These are phyloP conservation scores for Nothopassalora personata DNA, from an alignment of 2,329 filamentous ascomycete genomes.

Conservation along the genomic window DNA sequence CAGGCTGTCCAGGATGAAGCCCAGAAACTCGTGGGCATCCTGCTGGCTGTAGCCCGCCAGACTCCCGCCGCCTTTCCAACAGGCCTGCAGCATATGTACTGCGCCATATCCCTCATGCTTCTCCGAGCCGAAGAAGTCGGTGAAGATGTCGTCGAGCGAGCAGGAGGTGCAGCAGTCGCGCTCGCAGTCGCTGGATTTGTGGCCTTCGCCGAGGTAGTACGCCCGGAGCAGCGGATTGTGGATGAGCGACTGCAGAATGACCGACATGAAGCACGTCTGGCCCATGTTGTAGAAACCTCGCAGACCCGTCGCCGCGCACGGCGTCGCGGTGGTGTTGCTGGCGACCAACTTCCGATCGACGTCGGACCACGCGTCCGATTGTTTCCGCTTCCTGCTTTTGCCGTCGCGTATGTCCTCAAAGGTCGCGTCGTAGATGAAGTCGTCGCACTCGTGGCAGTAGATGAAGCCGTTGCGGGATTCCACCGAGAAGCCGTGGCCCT, in stretches of 20 bases:
- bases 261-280: slow-evolving; percentile 98
- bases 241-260: slow-evolving; percentile 86
- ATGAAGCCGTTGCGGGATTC: slow-evolving; percentile 70
- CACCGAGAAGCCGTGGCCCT: slow-evolving; percentile 69
- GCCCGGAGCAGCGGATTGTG: slow-evolving; percentile 89
- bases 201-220: slow-evolving; percentile 87
- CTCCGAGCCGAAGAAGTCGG: slow-evolving; percentile 62
- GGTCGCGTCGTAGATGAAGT: slow-evolving; percentile 77
- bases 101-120: slow-evolving; percentile 86
- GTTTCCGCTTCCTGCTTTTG: slow-evolving; percentile 61
- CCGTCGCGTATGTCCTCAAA: slow-evolving; percentile 65
- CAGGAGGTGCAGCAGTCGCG: slow-evolving; percentile 54
- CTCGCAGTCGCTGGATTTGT: slow-evolving; percentile 70
- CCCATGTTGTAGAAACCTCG: slow-evolving; percentile 95
- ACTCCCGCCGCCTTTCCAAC: slow-evolving; percentile 71
- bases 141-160: slow-evolving; percentile 58
- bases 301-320: slow-evolving; percentile 80
- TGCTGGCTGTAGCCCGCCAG: slow-evolving; percentile 86
- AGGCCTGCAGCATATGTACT: slow-evolving; percentile 79
- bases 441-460: slow-evolving; percentile 76
- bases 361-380: slow-evolving; percentile 39
- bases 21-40: slow-evolving; percentile 95
- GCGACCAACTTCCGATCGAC: slow-evolving; percentile 66
- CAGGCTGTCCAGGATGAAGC: slow-evolving; percentile 87
- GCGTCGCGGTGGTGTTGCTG: slow-evolving; percentile 70